A percentile compares a stretch with the other conserved stretches of the same genome.
Conservation (phyloP, 1,139 yeast genomes). For the Casaregolazyma suthepensis region DNA sequence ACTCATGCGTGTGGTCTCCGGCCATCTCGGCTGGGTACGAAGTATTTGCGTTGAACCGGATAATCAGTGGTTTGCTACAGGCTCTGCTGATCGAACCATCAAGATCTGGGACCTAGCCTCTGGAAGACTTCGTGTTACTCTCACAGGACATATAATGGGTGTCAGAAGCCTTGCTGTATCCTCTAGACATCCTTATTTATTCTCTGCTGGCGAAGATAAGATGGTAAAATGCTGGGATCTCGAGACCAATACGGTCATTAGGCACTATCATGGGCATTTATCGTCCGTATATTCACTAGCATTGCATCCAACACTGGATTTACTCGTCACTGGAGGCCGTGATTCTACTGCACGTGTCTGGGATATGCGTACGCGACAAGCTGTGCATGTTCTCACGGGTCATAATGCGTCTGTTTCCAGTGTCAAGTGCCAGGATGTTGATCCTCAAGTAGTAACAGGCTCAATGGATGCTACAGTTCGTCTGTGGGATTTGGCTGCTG, state of each 20-base stretch:
- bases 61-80: constrained; percentile 88
- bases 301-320: constrained; percentile 79
- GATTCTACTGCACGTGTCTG: constrained; percentile 85
- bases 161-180: constrained; percentile 75
- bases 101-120: constrained; percentile 87
- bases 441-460: constrained; percentile 81
- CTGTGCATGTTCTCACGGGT: constrained; percentile 74
- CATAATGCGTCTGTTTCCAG: constrained; percentile 72
- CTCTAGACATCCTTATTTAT: constrained; percentile 74
- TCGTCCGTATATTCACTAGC: constrained; percentile 83
- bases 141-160: constrained; percentile 89
- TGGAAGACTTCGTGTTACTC: constrained; percentile 61
- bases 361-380: constrained; percentile 81
- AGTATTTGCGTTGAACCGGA: constrained; percentile 76
- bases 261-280: constrained; percentile 91
- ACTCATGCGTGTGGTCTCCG: constrained; percentile 67
- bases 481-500: constrained; percentile 80
- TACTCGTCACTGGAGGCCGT: constrained; percentile 85
- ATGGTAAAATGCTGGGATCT: constrained; percentile 96
- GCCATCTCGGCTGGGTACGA: constrained; percentile 92
- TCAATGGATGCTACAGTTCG: constrained; percentile 82
- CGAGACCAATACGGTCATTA: constrained; percentile 71
- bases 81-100: constrained; percentile 81
- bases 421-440: constrained; percentile 59
- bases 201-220: constrained; percentile 91